Conservation (phyloP, 2,329 filamentous ascomycete species). For the Domatiomyces globalis region DNA sequence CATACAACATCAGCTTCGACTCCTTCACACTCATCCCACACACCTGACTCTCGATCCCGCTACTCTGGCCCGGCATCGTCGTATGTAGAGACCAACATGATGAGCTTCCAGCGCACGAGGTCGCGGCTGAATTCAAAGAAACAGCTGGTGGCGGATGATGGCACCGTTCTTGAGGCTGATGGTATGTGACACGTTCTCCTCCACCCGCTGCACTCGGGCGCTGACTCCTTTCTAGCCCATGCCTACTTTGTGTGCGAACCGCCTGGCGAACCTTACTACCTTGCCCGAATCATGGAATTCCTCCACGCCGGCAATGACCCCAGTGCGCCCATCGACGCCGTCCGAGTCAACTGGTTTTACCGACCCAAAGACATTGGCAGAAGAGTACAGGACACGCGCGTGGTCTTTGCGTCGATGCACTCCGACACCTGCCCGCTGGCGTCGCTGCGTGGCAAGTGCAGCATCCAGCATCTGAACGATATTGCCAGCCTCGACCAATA, state of each 20-base stretch:
- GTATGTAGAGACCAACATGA: constrained; percentile 59
- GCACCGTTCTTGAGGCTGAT: constrained; percentile 67
- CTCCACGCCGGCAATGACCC: constrained; percentile 65
- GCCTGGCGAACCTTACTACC: constrained; percentile 92
- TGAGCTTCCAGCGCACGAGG: constrained; percentile 65
- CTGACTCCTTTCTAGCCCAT: constrained; percentile 44
- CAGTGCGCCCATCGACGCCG: constrained; percentile 60
- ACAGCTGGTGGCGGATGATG: constrained; percentile 77
- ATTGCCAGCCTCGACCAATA: constrained; percentile 71
- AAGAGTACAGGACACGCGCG: constrained; percentile 76
- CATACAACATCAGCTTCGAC: constrained; percentile 22
- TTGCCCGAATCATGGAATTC: constrained; percentile 97
- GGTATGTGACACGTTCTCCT: constrained; percentile 40
- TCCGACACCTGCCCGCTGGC: constrained; percentile 90
- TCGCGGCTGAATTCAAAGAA: constrained; percentile 54
- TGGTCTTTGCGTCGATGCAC: constrained; percentile 96
- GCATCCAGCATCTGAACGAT: constrained; percentile 76
- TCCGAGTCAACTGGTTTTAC: constrained; percentile 98
- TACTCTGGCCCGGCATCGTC: constrained; percentile 15
- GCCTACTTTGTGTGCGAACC: constrained; percentile 96
- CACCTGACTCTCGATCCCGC: constrained; percentile 21
- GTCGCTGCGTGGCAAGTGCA: constrained; percentile 83
- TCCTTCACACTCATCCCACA: constrained; percentile 8
- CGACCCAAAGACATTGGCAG: constrained; percentile 89
- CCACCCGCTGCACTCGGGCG: not conserved